A percentile compares a stretch with the other conserved stretches of the same genome.
Conservation (phyloP, 352 stramenopile species). For the Phytophthora fragariaefolia region DNA sequence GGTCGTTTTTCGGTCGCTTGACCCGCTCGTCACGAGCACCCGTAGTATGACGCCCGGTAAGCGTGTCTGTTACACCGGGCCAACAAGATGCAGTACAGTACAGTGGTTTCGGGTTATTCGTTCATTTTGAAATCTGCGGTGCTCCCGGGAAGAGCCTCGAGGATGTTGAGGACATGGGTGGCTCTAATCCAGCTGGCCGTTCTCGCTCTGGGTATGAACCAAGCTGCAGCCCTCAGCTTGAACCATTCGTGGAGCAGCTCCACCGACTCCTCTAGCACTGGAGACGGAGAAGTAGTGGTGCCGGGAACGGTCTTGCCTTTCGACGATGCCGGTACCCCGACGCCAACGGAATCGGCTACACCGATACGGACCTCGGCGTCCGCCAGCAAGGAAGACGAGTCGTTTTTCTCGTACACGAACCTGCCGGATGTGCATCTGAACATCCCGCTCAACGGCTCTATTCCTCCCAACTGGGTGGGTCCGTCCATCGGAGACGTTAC, state of each 20-base stretch:
- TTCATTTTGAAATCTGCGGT: conserved; percentile 33
- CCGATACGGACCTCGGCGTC: neutral
- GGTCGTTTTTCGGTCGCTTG: no score
- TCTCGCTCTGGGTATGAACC: conserved; percentile 4
- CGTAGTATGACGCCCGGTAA: conserved; percentile 12
- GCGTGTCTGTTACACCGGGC: neutral
- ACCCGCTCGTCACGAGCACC: conserved; percentile 8
- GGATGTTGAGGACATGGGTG: conserved; percentile 27
- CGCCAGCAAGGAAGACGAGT: conserved; percentile 18
- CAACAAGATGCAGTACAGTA: conserved; percentile 29
- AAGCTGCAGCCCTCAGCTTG: neutral
- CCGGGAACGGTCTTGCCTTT: conserved; percentile 1
- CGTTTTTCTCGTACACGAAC: conserved; percentile 34
- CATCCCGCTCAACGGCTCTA: conserved; percentile 10
- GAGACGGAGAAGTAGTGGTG: conserved; percentile 1
- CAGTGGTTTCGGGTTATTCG: conserved; percentile 20
- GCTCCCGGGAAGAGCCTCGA: conserved; percentile 21
- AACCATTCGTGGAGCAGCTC: neutral
- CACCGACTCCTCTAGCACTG: neutral
- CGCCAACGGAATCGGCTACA: neutral
- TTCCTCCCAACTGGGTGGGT: conserved; percentile 44
- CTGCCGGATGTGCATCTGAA: conserved; percentile 24
- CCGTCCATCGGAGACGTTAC: conserved; percentile 29
- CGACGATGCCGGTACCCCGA: neutral
- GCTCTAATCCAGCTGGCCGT: conserved; percentile 3